Conservation (phyloP, 305 asterid genomes). For the Coffea humblotiana region DNA sequence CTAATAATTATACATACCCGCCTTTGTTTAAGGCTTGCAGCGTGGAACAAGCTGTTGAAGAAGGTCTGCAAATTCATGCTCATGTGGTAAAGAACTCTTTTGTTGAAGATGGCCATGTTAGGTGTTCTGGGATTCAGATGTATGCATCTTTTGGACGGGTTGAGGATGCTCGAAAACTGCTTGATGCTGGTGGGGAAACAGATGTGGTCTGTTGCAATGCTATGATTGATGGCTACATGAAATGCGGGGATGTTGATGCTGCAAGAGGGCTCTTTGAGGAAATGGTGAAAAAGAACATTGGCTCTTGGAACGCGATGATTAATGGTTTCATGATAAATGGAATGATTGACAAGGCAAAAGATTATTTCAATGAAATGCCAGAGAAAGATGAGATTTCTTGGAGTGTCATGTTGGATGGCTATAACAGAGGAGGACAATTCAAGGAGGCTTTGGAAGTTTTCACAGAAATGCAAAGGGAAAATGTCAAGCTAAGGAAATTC, state of each 20-base stretch:
- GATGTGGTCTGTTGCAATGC: conserved; percentile 53
- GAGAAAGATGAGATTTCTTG: conserved; percentile 43
- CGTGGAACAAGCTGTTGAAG: conserved; percentile 20
- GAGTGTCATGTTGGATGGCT: conserved; percentile 55
- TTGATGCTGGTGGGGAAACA: conserved; percentile 19
- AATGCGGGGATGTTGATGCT: conserved; percentile 26
- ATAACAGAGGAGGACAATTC: conserved; percentile 22
- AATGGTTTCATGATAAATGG: conserved; percentile 37
- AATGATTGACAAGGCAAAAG: conserved; percentile 37
- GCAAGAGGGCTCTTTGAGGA: conserved; percentile 33
- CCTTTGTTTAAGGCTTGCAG: conserved; percentile 44
- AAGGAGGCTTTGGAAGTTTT: conserved; percentile 46
- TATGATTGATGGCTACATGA: conserved; percentile 50
- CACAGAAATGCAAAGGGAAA: conserved; percentile 32
- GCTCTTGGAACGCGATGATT: conserved; percentile 51
- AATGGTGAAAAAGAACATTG: conserved; percentile 21
- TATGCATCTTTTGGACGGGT: conserved; percentile 38
- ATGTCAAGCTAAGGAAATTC: conserved; percentile 26
- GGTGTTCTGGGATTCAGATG: conserved; percentile 50
- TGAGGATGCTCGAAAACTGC: conserved; percentile 33
- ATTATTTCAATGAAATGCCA: conserved; percentile 32
- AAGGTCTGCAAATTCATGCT: conserved; percentile 42
- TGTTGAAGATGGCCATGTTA: conserved; percentile 31
- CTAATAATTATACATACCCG: conserved; percentile 1
- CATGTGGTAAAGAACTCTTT: conserved; percentile 36